These are phyloP conservation scores for Diplodia mutila DNA, from an alignment of 2,329 filamentous ascomycete genomes.

Conservation along the genomic window DNA sequence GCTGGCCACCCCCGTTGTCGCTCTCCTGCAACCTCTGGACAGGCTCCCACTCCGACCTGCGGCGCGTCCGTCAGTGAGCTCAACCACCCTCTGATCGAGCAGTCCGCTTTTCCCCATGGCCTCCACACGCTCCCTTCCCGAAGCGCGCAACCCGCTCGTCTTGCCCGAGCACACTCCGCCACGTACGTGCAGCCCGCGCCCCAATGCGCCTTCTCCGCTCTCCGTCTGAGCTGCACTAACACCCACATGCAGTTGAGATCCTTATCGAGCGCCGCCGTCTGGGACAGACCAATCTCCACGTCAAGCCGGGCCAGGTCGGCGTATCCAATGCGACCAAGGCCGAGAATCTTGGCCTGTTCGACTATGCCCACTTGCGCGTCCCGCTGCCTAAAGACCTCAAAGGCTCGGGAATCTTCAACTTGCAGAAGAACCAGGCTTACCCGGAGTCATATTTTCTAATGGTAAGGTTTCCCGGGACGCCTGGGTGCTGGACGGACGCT, in stretches of 20 bases:
- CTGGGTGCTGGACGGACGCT: not conserved
- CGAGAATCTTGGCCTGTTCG: conserved; percentile 79
- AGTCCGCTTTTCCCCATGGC: conserved; percentile 34
- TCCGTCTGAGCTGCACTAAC: conserved; percentile 30
- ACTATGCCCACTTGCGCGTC: conserved; percentile 93
- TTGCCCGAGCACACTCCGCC: conserved; percentile 63
- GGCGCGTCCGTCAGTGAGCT: conserved; percentile 13
- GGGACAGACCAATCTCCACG: conserved; percentile 86
- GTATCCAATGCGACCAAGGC: conserved; percentile 72
- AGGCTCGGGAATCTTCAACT: conserved; percentile 85
- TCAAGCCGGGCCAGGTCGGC: conserved; percentile 76
- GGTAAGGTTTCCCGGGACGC: conserved; percentile 48
- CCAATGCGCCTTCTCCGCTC: conserved; percentile 19
- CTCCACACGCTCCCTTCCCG: conserved; percentile 57
- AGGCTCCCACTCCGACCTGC: not conserved
- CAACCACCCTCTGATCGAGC: not conserved
- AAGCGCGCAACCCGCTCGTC: conserved; percentile 68
- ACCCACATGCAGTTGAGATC: conserved; percentile 46
- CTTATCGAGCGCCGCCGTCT: conserved; percentile 84
- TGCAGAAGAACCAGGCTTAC: conserved; percentile 60
- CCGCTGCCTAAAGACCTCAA: conserved; percentile 88
- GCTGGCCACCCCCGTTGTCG: conserved; percentile 1
- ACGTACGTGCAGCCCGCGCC: conserved; percentile 57
- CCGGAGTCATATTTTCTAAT: conserved; percentile 97
- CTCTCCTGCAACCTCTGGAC: conserved; percentile 4